Evolutionary conservation across 2,329 filamentous ascomycete species (phyloP).

Genomic region (Tricladium varicosporioides): DNA sequence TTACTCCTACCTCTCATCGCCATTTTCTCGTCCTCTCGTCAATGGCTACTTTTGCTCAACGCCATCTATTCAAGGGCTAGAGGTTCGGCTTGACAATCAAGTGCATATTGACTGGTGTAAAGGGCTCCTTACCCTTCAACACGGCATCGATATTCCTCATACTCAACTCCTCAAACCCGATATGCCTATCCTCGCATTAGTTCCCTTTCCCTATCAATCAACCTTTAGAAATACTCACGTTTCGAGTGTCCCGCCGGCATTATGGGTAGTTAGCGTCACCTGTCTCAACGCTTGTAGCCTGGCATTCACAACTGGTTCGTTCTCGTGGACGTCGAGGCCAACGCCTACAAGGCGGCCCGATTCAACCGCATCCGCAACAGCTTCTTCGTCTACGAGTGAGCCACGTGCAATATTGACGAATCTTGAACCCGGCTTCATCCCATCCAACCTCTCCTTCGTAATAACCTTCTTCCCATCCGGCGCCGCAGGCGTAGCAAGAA

Average conservation of each 20-base stretch:
- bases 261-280: slow-evolving; percentile 62
- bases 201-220: neutral
- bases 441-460: slow-evolving; percentile 43
- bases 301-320: slow-evolving; percentile 48
- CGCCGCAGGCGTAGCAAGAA: slow-evolving; percentile 57
- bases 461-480: slow-evolving; percentile 49
- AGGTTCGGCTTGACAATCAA: slow-evolving; percentile 12
- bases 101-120: slow-evolving; percentile 34
- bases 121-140: slow-evolving; percentile 36
- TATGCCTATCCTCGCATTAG: slow-evolving; percentile 22
- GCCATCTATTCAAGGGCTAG: too few species aligned
- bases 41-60: too few species aligned
- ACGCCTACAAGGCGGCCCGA: slow-evolving; percentile 47
- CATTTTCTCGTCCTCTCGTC: too few species aligned
- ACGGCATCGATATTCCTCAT: slow-evolving; percentile 67
- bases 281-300: slow-evolving; percentile 29
- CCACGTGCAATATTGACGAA: slow-evolving; percentile 68
- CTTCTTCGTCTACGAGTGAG: slow-evolving; percentile 62
- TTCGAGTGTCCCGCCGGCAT: slow-evolving; percentile 65
- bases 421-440: slow-evolving; percentile 53
- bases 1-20: too few species aligned
- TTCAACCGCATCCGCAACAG: slow-evolving; percentile 58
- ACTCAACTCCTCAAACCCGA: slow-evolving; percentile 64
- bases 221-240: slow-evolving; percentile 37
- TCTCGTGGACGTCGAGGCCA: slow-evolving; percentile 62